Evolutionary conservation across 1,284 basidiomycete species (phyloP).

Genomic region (Athelia psychrophila): DNA sequence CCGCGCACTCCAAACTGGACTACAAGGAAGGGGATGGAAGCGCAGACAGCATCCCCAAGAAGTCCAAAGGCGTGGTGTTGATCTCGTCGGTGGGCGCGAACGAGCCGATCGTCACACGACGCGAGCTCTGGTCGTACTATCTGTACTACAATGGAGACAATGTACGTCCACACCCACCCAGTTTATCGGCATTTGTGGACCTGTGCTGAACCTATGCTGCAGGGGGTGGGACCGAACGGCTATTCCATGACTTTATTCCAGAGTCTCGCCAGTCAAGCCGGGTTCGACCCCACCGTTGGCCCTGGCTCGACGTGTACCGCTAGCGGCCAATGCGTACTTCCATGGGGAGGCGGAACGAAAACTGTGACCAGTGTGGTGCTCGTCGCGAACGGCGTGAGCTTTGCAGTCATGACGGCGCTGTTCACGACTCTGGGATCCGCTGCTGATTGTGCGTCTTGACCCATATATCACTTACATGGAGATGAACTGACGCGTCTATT

Average conservation of each 20-base stretch:
- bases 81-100: slow-evolving; percentile 36
- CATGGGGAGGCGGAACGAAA: slow-evolving; percentile 69
- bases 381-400: slow-evolving; percentile 73
- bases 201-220: slow-evolving; percentile 3
- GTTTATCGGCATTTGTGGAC: slow-evolving; percentile 1
- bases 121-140: slow-evolving; percentile 74
- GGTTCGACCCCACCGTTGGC: slow-evolving; percentile 64
- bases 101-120: slow-evolving; percentile 56
- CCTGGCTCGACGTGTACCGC: slow-evolving; percentile 64
- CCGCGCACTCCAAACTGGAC: background rate
- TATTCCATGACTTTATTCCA: slow-evolving; percentile 76
- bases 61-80: slow-evolving; percentile 17
- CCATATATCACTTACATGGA: too few relatives aligned
- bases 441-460: slow-evolving; percentile 52
- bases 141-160: slow-evolving; percentile 73
- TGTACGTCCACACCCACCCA: slow-evolving; percentile 31
- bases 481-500: background rate
- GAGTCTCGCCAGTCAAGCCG: slow-evolving; percentile 62
- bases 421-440: slow-evolving; percentile 83
- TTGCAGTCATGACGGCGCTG: slow-evolving; percentile 75
- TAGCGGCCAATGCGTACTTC: slow-evolving; percentile 71
- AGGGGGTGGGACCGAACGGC: slow-evolving; percentile 62
- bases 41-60: background rate
- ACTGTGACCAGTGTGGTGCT: slow-evolving; percentile 73
- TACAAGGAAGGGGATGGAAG: background rate